Evolutionary conservation across 768 basidiomycete genomes (phyloP), one percentile per base, ranked within the genome.

Genomic region (Kwoniella sp.): DNA sequence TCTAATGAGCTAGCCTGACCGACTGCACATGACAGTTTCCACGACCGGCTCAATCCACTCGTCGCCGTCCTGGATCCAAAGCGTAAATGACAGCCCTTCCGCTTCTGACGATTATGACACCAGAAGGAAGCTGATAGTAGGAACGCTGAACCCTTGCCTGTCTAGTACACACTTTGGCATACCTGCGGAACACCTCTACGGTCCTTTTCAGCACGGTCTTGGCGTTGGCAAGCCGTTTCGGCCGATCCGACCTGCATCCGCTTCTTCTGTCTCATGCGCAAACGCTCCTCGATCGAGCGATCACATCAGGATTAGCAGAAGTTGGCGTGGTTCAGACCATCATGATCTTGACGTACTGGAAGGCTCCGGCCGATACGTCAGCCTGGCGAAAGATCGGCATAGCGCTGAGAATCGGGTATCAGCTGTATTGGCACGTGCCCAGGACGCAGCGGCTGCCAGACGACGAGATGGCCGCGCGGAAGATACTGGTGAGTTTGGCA

Each of bases 301-400:
- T 91, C 63, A 79, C 82, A 27, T 83, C 86, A 57, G 80, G 79
- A n/a, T 84, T 81, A 81, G 85, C 87, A 70, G 80, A 83, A 56
- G 83, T 92, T 46, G 89, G 90, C 73, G 83, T 89, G 19, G 86
- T 88, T 3, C 90, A 93, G 74, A 87, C 88, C 23, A 87, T 89
- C 70, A 84, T 86, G 17, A 89, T 88, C 63, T 78, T 92, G 55
- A 88, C 85, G 32, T 92, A 91, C 73, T 92, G 88, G 88, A 85
- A 81, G 69, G 87, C 88, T 62, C 86, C 88, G 33, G 84, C 87
- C 57, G 90, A 93, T 62, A 86, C 83, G 9, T 54, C 51, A 12
- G 59, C 56, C 3, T 65, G 63, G 63, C 45, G 50, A 28, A 60
- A 55, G 41, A 60, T 64, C 22, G 62, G 62, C 9, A 57, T 57